Evolutionary conservation across 2,329 filamentous ascomycete genomes (phyloP).

Genomic region (Microdochium paspali): DNA sequence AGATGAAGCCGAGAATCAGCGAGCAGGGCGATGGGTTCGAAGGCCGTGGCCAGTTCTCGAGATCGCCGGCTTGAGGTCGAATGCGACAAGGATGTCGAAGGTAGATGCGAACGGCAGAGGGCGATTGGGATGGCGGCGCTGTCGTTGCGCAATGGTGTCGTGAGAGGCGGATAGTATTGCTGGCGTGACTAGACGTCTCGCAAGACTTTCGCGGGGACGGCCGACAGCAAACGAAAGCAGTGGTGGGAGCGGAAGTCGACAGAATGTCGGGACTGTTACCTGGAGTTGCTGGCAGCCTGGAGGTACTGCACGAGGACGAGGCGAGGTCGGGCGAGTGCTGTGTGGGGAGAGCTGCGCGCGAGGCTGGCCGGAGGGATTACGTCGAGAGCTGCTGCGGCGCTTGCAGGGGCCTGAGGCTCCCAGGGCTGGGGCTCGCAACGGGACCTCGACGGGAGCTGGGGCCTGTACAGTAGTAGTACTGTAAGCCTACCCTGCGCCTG

Average conservation of each 20-base stretch:
- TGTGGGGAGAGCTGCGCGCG: too few species aligned
- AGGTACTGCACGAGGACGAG: background rate
- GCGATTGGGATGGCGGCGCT: too few species aligned
- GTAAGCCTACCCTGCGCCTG: background rate
- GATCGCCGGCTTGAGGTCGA: too few species aligned
- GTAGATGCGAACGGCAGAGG: too few species aligned
- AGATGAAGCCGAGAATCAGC: conserved; percentile 1
- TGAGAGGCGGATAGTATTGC: too few species aligned
- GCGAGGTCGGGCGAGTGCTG: background rate
- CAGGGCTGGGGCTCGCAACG: too few species aligned
- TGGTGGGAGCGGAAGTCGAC: background rate
- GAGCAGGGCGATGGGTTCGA: background rate
- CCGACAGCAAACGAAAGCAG: background rate
- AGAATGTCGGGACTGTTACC: background rate
- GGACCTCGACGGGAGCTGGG: too few species aligned
- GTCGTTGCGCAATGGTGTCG: too few species aligned
- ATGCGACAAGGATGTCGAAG: too few species aligned
- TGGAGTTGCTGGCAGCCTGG: background rate
- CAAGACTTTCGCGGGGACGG: background rate
- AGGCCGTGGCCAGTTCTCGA: background rate
- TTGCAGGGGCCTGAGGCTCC: background rate
- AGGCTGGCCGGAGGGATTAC: too few species aligned
- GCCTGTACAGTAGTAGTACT: too few species aligned
- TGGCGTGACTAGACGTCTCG: too few species aligned
- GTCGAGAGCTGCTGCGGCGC: background rate